Base-by-base conservation (phyloP, 148 eudicot genomes). In the Suaeda aralocaspica region DNA sequence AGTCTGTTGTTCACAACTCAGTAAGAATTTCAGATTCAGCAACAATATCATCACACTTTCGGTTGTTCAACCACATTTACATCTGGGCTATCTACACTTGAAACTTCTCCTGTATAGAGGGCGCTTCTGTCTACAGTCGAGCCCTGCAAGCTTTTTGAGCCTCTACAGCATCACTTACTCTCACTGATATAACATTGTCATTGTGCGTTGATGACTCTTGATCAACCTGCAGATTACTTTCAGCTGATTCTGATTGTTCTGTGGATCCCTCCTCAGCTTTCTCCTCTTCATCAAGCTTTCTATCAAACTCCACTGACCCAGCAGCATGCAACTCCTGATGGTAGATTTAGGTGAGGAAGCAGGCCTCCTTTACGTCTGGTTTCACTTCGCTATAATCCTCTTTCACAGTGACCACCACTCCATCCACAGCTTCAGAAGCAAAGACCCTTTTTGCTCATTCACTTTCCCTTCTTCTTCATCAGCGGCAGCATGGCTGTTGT, bases 301-400 rank as follows among this genome's bases (percentile, higher is more conserved):
- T 69, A 8, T 34, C 49, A 60, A 85, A 61, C 60, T 77, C 84
- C 28, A 18, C 11, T 36, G 33, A 31, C 66, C 15, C 75, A 34
- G 29, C 30, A 58, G 71, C 75, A 25, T n/a, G n/a, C n/a, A 16
- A 69, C 56, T 76, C 75, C 64, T 71, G 61, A 19, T 26, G 41
- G 26, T 59, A 44, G 67, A 28, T 59, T 49, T 76, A 64, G 72
- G 68, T 64, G 53, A 36, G 55, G 75, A 77, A 74, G 45, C 72
- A 66, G 87, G 65, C 52, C n/a, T 67, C 68, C 52, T 79, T 76
- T 49, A 77, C 74, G 75, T 81, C 87, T 52, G 80, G 71, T 74
- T 72, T 79, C 62, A 71, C 72, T 72, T 77, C 68, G 28, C 12
- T 67, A 46, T 80, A 45, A 29, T 74, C 82, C 58, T 72, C 75